Evolutionary conservation across 306 rosid species (phyloP).

Genomic region (Sicyos edulis): DNA sequence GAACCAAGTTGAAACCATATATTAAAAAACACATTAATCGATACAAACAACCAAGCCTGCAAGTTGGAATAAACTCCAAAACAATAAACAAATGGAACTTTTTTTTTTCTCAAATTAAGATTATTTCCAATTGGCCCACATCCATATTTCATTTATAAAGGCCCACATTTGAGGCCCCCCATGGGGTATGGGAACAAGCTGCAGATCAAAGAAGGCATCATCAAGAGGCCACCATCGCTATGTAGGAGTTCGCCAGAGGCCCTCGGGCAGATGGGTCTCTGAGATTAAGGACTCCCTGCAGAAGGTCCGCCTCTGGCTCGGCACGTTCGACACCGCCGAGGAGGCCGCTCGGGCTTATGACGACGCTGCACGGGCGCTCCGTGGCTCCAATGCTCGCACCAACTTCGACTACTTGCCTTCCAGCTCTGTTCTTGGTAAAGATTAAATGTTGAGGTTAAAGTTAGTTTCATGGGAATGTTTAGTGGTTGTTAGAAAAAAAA

Average conservation of each 20-base stretch:
- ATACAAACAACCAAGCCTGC: slow-evolving; percentile 10
- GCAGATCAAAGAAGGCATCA: slow-evolving; percentile 44
- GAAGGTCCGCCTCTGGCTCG: slow-evolving; percentile 76
- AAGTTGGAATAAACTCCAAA: not conserved
- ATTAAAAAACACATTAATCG: not conserved
- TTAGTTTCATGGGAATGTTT: too few relatives aligned
- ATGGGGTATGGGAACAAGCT: not conserved
- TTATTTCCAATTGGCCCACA: not conserved
- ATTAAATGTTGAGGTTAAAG: too few relatives aligned
- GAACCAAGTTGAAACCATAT: not conserved
- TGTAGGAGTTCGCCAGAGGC: slow-evolving; percentile 71
- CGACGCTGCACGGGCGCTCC: slow-evolving; percentile 51
- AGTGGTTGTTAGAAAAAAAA: too few relatives aligned
- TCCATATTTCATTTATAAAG: not conserved
- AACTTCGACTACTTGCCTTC: slow-evolving; percentile 47
- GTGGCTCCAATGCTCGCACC: slow-evolving; percentile 65
- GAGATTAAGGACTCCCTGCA: slow-evolving; percentile 74
- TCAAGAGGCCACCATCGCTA: slow-evolving; percentile 61
- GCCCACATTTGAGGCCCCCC: not conserved
- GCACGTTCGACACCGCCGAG: slow-evolving; percentile 64
- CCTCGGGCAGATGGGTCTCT: slow-evolving; percentile 83
- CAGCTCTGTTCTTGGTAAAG: not conserved
- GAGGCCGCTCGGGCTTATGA: slow-evolving; percentile 72
- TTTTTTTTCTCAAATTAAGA: not conserved
- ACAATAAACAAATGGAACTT: not conserved